Evolutionary conservation across 306 rosid genomes (phyloP).

Genomic region (Prunus dulcis): DNA sequence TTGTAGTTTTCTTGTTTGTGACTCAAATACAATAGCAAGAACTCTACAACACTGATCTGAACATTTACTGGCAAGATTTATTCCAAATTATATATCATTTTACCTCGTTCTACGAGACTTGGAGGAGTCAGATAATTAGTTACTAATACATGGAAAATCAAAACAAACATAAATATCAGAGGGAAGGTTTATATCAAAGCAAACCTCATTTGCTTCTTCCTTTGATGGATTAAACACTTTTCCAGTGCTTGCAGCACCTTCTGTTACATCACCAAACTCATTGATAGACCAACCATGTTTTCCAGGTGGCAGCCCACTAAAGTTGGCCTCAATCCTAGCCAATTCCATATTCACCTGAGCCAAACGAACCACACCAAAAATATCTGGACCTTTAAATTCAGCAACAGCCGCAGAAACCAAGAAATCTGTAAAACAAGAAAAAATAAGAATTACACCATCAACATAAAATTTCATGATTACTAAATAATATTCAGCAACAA

Average conservation of each 20-base stretch:
- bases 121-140: background rate
- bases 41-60: background rate
- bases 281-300: constrained; percentile 94
- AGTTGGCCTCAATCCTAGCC: constrained; percentile 85
- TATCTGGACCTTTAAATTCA: constrained; percentile 87
- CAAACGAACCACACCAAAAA: constrained; percentile 85
- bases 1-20: background rate
- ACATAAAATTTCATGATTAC: background rate
- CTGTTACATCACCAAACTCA: constrained; percentile 85
- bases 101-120: background rate
- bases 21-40: background rate
- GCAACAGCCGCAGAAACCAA: constrained; percentile 83
- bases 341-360: constrained; percentile 91
- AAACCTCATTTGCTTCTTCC: constrained; percentile 50
- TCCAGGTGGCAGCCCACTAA: constrained; percentile 80
- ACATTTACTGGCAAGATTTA: background rate
- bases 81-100: background rate
- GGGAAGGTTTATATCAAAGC: constrained; percentile 21
- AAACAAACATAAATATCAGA: background rate
- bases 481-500: background rate
- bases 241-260: constrained; percentile 90
- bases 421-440: constrained; percentile 59
- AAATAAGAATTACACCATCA: constrained; percentile 6
- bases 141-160: background rate
- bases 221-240: constrained; percentile 50